Conservation (phyloP, 1,284 basidiomycete genomes). For the Tilletia setariae region DNA sequence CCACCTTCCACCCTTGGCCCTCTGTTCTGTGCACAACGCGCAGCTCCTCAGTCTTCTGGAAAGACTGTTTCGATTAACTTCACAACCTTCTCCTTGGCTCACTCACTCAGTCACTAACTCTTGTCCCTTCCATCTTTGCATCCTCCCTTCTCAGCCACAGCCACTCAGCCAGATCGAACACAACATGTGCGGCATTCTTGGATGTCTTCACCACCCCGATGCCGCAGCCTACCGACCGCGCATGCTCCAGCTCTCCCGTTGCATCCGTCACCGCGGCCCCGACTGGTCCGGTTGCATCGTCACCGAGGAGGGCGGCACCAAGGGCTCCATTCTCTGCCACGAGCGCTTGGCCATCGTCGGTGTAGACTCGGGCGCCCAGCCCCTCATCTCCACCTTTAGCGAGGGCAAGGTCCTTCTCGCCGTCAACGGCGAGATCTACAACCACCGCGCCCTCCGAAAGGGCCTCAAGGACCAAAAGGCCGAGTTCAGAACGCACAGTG, state of each 20-base stretch:
- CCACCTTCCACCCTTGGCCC: no score
- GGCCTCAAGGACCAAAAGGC: conserved; percentile 62
- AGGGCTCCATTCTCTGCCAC: conserved; percentile 55
- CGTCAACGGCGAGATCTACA: conserved; percentile 99
- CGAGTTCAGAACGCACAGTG: conserved; percentile 94
- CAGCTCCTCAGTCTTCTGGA: no score
- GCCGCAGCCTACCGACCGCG: conserved; percentile 48
- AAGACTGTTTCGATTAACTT: no score
- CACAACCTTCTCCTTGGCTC: no score
- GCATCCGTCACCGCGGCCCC: conserved; percentile 54
- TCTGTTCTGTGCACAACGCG: no score
- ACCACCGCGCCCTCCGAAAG: conserved; percentile 80
- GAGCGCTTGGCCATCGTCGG: conserved; percentile 85
- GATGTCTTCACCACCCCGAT: conserved; percentile 50
- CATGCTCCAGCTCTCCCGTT: conserved; percentile 52
- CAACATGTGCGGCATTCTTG: conserved; percentile 52
- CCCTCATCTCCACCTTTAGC: conserved; percentile 70
- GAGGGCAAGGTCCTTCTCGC: conserved; percentile 82
- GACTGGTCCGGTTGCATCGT: conserved; percentile 54
- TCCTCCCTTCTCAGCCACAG: no score
- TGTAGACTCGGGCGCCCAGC: conserved; percentile 96
- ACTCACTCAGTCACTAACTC: no score
- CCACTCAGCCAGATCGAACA: no score
- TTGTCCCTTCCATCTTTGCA: no score
- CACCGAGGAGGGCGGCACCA: conserved; percentile 29